Evolutionary conservation across 1,284 basidiomycete species (phyloP).

Genomic region (Leccinum fallax): DNA sequence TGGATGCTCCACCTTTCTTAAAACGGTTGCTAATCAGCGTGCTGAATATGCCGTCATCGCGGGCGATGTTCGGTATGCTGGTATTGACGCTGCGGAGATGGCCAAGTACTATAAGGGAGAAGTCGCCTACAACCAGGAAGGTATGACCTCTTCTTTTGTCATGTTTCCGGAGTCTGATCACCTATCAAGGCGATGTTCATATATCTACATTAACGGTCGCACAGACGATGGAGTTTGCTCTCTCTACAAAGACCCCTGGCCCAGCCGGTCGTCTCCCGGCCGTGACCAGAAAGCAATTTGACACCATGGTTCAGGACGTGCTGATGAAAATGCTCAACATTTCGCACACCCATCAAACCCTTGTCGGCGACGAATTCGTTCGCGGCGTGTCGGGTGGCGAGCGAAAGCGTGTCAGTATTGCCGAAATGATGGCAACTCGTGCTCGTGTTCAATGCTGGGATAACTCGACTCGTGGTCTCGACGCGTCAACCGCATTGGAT

Average conservation of each 20-base stretch:
- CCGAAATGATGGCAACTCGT: constrained; percentile 82
- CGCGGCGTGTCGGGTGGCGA: constrained; percentile 88
- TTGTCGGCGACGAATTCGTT: constrained; percentile 84
- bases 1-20: constrained; percentile 82
- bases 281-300: constrained; percentile 61
- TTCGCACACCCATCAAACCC: constrained; percentile 71
- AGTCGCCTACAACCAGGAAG: constrained; percentile 83
- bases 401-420: constrained; percentile 84
- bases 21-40: constrained; percentile 73
- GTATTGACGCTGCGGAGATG: constrained; percentile 68
- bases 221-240: constrained; percentile 68
- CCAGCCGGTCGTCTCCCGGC: constrained; percentile 71
- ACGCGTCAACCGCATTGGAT: constrained; percentile 84
- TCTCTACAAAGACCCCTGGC: constrained; percentile 69
- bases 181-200: constrained; percentile 63
- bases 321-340: constrained; percentile 83
- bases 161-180: constrained; percentile 4
- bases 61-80: constrained; percentile 77
- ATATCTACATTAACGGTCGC: constrained; percentile 77
- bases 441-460: constrained; percentile 83
- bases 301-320: constrained; percentile 57
- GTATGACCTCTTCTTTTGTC: constrained; percentile 31
- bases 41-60: constrained; percentile 58
- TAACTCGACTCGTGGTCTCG: constrained; percentile 84
- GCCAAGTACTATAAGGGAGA: constrained; percentile 76